These are phyloP conservation scores for Epichloe scottii DNA, from an alignment of 2,329 filamentous ascomycete genomes.

Conservation along the genomic window DNA sequence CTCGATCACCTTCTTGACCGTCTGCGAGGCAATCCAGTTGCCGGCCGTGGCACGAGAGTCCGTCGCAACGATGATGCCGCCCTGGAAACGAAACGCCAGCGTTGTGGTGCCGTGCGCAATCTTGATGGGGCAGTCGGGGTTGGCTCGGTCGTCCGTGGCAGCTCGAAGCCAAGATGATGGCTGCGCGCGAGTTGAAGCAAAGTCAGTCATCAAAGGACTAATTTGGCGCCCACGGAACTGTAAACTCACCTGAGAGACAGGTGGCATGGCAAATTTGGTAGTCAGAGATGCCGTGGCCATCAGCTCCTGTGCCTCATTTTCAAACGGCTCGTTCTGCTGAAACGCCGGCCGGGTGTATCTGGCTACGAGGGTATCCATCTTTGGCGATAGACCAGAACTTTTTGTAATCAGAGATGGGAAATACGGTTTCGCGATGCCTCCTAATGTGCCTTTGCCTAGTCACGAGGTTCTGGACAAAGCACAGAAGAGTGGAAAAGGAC, in stretches of 20 bases:
- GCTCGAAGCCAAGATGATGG: constrained; percentile 90
- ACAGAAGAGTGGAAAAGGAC: not conserved
- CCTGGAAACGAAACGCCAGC: constrained; percentile 93
- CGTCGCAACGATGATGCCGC: constrained; percentile 95
- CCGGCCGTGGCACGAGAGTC: constrained; percentile 95
- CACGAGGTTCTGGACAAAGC: not conserved
- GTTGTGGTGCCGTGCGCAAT: constrained; percentile 98
- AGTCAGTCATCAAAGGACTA: not conserved
- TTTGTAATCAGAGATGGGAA: not conserved
- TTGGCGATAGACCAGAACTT: constrained; percentile 4
- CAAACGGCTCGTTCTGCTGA: constrained; percentile 57
- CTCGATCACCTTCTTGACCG: constrained; percentile 99
- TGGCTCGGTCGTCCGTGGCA: constrained; percentile 92
- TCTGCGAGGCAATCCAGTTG: constrained; percentile 99
- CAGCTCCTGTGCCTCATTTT: constrained; percentile 60
- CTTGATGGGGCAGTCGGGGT: constrained; percentile 97
- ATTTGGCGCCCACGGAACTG: too few species aligned
- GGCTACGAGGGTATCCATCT: constrained; percentile 87
- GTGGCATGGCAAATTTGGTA: constrained; percentile 89
- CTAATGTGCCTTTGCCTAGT: not conserved
- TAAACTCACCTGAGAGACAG: constrained; percentile 62
- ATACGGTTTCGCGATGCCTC: not conserved
- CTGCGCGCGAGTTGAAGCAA: constrained; percentile 30
- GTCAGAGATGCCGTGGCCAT: constrained; percentile 65
- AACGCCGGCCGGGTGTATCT: constrained; percentile 75